Conservation (phyloP, 2,329 filamentous ascomycete genomes). For the Ciborinia camelliae region DNA sequence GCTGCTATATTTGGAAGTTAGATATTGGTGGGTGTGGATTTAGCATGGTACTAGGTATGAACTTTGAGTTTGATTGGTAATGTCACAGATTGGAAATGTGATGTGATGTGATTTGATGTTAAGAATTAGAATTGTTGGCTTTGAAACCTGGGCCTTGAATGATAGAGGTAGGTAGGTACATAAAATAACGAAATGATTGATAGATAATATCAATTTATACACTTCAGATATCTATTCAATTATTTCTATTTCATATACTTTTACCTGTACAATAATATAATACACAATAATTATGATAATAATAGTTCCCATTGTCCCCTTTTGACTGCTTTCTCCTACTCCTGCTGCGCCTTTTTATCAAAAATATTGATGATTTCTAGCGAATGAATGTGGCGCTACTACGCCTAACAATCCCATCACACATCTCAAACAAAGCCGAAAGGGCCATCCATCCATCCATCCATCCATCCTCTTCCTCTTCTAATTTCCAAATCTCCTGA, state of each 20-base stretch:
- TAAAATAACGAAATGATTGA: no score
- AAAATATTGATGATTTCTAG: not conserved
- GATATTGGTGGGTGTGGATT: not conserved
- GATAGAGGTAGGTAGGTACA: no score
- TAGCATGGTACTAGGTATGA: no score
- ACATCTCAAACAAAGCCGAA: constrained; percentile 17
- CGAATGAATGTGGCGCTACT: constrained; percentile 15
- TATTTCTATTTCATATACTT: no score
- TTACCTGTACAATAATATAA: no score
- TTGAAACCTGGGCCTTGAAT: no score
- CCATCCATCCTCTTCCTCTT: not conserved
- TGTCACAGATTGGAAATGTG: not conserved
- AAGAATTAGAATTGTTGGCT: no score
- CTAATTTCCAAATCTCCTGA: not conserved
- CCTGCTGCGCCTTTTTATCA: not conserved
- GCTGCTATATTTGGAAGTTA: constrained; percentile 13
- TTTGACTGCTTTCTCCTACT: not conserved
- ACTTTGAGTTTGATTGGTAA: no score
- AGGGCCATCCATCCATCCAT: constrained; percentile 7
- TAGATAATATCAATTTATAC: no score
- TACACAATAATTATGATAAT: no score
- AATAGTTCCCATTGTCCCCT: not conserved
- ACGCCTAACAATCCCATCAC: not conserved
- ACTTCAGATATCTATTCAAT: no score
- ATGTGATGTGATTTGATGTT: not conserved